Percentiles rank a stretch among this genome's conserved stretches.
Evolutionary conservation across 1,139 yeast species (phyloP).

Genomic region (Candida sp.): DNA sequence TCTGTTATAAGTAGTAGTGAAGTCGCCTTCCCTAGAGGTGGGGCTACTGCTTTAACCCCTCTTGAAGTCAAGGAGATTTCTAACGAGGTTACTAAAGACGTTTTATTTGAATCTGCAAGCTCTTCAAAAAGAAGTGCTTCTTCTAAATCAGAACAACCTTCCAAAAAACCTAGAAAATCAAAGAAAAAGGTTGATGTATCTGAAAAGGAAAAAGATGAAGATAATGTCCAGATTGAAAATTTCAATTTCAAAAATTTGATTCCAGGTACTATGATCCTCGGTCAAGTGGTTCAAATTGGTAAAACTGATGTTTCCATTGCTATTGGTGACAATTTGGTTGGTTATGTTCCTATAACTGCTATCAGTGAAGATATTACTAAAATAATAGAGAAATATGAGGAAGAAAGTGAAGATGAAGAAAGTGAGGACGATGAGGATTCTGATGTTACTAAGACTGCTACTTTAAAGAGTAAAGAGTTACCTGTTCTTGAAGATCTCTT

Average conservation of each 20-base stretch:
- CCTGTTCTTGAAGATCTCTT: conserved; percentile 59
- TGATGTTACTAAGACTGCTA: conserved; percentile 22
- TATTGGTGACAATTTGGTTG: conserved; percentile 80
- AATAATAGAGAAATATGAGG: conserved; percentile 48
- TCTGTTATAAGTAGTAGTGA: conserved; percentile 44
- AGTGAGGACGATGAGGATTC: conserved; percentile 41
- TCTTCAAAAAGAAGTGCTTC: conserved; percentile 27
- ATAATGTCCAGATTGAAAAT: conserved; percentile 49
- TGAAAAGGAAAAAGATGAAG: conserved; percentile 20
- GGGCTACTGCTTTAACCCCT: conserved; percentile 80
- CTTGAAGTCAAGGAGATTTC: conserved; percentile 91
- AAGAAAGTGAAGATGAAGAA: conserved; percentile 41
- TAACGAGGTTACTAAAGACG: conserved; percentile 89
- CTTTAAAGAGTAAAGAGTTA: conserved; percentile 34
- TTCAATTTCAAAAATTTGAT: conserved; percentile 58
- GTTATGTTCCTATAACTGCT: conserved; percentile 75
- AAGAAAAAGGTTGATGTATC: conserved; percentile 28
- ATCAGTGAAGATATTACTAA: conserved; percentile 63
- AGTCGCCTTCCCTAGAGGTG: conserved; percentile 94
- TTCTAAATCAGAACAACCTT: conserved; percentile 20
- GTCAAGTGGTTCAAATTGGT: conserved; percentile 64
- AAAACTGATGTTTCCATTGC: conserved; percentile 65
- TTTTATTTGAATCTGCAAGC: conserved; percentile 56
- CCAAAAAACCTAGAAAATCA: conserved; percentile 20
- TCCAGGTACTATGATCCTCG: conserved; percentile 73